Base-by-base conservation (phyloP, 2,329 filamentous ascomycete species). In the Cordyceps cateniannulata region DNA sequence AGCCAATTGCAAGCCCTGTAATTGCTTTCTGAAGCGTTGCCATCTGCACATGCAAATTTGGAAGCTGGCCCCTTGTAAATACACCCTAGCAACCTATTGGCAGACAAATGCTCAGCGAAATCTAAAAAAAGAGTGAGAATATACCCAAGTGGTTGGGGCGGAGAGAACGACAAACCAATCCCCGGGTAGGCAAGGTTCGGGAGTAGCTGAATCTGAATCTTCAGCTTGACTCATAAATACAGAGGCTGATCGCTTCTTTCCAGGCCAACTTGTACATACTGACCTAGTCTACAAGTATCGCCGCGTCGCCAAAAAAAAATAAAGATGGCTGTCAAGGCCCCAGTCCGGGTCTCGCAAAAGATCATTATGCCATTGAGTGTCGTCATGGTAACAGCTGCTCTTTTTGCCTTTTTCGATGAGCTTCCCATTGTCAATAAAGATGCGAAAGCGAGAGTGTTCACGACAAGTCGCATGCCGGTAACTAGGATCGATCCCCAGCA, bases 321-420 rank as follows among this genome's bases (percentile, higher is more conserved):
- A 22, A 42, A 38, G n/a, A 58, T 42, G 32, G 54, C 54, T 4
- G 32, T 16, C 18, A 58, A 49, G 35, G 3, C 16, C 3, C 54
- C 54, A 8, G 54, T 58, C 32, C 22, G n/a, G 18, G 27, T 49
- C 16, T 58, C 44, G 9, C 54, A 58, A 14, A 25, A 49, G 24
- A 25, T 58, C 32, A 40, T 58, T 4, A 2, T 57, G 14, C 53
- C 53, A 18, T 25, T 56, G 25, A 35, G 42, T 27, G 7, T 18
- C 16, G 16, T 56, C 3, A 47, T 56, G 42, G 10, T 56, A 3
- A 27, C 18, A 2, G 27, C 29, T 7, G 53, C 42, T 5, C 3
- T 10, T 8, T 1, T 48, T 3, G 27, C 42, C 10, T 56, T 35
- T 8, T 18, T 47, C 18, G 2, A 48, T 4, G 5, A 7, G 8